Conservation (phyloP, 208 protist species). For the Leishmania martiniquensis region DNA sequence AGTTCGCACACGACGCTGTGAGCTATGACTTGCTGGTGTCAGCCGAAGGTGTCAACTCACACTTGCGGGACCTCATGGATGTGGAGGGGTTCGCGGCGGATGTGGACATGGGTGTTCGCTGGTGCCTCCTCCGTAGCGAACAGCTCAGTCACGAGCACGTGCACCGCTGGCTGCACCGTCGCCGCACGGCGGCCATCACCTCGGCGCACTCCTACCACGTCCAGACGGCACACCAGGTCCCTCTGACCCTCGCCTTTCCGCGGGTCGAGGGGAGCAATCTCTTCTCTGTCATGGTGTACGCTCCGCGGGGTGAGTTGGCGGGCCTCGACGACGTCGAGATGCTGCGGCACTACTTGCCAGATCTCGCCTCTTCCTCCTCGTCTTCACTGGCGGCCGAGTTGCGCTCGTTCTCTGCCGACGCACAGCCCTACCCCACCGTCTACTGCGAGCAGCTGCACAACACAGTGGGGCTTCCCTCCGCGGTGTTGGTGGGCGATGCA, state of each 20-base stretch:
- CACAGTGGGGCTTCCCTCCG: constrained; percentile 83
- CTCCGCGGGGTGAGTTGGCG: constrained; percentile 58
- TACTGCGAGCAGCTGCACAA: constrained; percentile 90
- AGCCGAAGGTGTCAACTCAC: constrained; percentile 83
- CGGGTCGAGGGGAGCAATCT: constrained; percentile 49
- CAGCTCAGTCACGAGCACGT: constrained; percentile 64
- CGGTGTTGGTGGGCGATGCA: constrained; percentile 83
- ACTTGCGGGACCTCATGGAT: constrained; percentile 79
- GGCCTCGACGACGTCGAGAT: constrained; percentile 48
- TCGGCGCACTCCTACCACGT: constrained; percentile 50
- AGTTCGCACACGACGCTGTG: constrained; percentile 69
- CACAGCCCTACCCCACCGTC: constrained; percentile 67
- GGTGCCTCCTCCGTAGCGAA: constrained; percentile 65
- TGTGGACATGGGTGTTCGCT: constrained; percentile 72
- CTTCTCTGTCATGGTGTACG: constrained; percentile 89
- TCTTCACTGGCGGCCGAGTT: constrained; percentile 30
- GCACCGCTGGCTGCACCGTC: constrained; percentile 85
- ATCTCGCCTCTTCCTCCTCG: constrained; percentile 24
- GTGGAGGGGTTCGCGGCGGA: constrained; percentile 86
- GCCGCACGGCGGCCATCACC: constrained; percentile 34
- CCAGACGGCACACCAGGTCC: constrained; percentile 55
- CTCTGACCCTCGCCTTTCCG: constrained; percentile 78
- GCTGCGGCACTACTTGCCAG: constrained; percentile 41
- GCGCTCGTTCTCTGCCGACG: constrained; percentile 33
- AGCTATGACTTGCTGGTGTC: constrained; percentile 87